Conservation (phyloP, 768 basidiomycete species). For the Termitomyces sp. region DNA sequence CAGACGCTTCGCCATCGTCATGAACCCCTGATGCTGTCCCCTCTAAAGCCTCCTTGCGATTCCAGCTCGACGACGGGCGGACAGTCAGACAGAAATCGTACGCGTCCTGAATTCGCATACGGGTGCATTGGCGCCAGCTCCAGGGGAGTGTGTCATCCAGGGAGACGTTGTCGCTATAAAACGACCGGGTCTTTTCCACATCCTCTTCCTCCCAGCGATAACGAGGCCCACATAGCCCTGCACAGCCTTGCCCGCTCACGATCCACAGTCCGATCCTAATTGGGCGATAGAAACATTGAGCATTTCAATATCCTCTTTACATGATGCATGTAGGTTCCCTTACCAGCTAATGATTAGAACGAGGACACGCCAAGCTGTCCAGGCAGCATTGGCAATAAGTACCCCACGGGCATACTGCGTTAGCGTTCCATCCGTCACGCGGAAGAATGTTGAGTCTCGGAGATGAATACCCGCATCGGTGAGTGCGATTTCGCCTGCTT, state of each 20-base stretch:
- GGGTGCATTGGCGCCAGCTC: slow-evolving; percentile 68
- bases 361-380: slow-evolving; percentile 72
- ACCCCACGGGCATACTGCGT: slow-evolving; percentile 76
- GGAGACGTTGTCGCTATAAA: slow-evolving; percentile 46
- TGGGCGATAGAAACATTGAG: not conserved
- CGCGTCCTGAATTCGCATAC: slow-evolving; percentile 67
- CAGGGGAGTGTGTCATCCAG: too few species aligned
- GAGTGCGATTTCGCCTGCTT: slow-evolving; percentile 39
- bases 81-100: slow-evolving; percentile 70
- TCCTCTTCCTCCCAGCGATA: slow-evolving; percentile 82
- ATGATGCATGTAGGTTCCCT: slow-evolving; percentile 15
- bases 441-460: slow-evolving; percentile 77
- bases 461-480: slow-evolving; percentile 39
- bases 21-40: too few species aligned
- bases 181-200: slow-evolving; percentile 49
- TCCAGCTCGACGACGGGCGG: slow-evolving; percentile 27
- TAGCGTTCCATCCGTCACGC: slow-evolving; percentile 52
- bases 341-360: slow-evolving; percentile 70
- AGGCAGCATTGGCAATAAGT: slow-evolving; percentile 72
- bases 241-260: slow-evolving; percentile 69
- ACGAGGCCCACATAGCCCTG: slow-evolving; percentile 80
- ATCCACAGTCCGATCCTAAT: slow-evolving; percentile 74
- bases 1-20: too few species aligned
- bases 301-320: not conserved
- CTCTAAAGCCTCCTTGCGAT: too few species aligned